phyloP scores from a whole-genome alignment of 257 asterid genomes.

The Jasminum sambac region DNA sequence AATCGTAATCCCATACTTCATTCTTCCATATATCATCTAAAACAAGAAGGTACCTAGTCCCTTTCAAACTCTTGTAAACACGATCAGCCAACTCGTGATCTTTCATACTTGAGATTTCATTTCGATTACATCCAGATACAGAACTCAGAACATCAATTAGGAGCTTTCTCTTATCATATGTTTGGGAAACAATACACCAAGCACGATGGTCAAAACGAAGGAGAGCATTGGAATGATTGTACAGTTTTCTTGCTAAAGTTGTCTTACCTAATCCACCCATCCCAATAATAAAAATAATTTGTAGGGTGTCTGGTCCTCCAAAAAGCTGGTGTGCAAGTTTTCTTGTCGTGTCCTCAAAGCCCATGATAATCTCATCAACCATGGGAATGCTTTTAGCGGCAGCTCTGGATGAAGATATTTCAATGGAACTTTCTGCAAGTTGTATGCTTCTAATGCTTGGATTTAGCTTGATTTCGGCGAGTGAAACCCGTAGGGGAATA shows the following conservation, averaged over 20 bases:
- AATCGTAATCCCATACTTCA: slow-evolving; percentile 16
- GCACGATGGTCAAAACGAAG: slow-evolving; percentile 23
- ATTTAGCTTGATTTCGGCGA: slow-evolving; percentile 1
- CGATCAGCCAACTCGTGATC: too few species aligned
- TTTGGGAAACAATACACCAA: slow-evolving; percentile 28
- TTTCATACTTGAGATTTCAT: background rate
- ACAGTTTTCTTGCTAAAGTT: slow-evolving; percentile 12
- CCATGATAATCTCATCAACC: background rate
- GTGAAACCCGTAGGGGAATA: slow-evolving; percentile 1
- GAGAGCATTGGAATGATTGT: slow-evolving; percentile 7
- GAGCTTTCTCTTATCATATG: slow-evolving; percentile 14
- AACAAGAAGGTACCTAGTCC: too few species aligned
- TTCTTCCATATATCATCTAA: background rate
- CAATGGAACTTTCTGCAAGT: background rate
- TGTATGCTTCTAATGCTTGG: background rate
- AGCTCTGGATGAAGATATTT: background rate
- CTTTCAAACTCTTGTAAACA: too few species aligned
- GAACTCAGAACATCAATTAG: slow-evolving; percentile 17
- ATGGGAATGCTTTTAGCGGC: background rate
- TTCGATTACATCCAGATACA: slow-evolving; percentile 15
- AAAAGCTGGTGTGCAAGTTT: slow-evolving; percentile 8
- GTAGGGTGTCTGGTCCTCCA: background rate
- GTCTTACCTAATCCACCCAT: too few species aligned
- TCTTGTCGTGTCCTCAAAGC: slow-evolving; percentile 16
- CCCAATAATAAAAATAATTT: background rate